Conservation (phyloP, 129 eudicot species). For the Deinandra increscens region DNA sequence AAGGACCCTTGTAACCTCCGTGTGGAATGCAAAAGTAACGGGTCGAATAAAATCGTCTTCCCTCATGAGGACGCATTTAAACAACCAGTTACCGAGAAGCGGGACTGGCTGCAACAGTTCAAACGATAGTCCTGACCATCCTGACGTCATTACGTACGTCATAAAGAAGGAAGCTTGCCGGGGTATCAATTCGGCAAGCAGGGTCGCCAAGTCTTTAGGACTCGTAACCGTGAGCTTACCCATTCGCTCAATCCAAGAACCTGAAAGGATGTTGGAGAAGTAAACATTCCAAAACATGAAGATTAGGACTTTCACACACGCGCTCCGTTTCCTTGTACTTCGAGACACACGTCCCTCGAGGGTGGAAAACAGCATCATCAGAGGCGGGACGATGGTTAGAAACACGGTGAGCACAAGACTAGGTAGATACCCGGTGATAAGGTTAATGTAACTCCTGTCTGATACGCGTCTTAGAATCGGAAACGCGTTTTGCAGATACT, state of each 20-base stretch:
- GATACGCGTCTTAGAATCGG: slow-evolving; percentile 52
- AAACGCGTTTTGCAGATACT: slow-evolving; percentile 51
- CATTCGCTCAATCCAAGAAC: slow-evolving; percentile 62
- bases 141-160: slow-evolving; percentile 88
- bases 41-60: slow-evolving; percentile 50
- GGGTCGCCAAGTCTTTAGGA: slow-evolving; percentile 53
- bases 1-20: slow-evolving; percentile 82
- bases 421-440: slow-evolving; percentile 88
- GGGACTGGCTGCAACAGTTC: slow-evolving; percentile 82
- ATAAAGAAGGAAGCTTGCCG: slow-evolving; percentile 81
- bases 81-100: slow-evolving; percentile 64
- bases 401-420: slow-evolving; percentile 81
- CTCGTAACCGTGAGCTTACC: slow-evolving; percentile 43
- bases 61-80: slow-evolving; percentile 48
- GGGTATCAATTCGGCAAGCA: slow-evolving; percentile 75
- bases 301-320: slow-evolving; percentile 72
- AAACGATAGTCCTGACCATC: slow-evolving; percentile 85
- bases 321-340: slow-evolving; percentile 76
- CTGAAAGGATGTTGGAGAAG: slow-evolving; percentile 76
- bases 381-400: slow-evolving; percentile 64
- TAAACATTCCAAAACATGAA: slow-evolving; percentile 93
- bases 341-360: slow-evolving; percentile 87
- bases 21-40: slow-evolving; percentile 78
- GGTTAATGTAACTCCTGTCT: slow-evolving; percentile 54
- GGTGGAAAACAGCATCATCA: slow-evolving; percentile 82